A percentile compares a stretch with the other conserved stretches of the same genome.
Evolutionary conservation across 1,284 basidiomycete species (phyloP).

Genomic region (Testicularia cyperi): DNA sequence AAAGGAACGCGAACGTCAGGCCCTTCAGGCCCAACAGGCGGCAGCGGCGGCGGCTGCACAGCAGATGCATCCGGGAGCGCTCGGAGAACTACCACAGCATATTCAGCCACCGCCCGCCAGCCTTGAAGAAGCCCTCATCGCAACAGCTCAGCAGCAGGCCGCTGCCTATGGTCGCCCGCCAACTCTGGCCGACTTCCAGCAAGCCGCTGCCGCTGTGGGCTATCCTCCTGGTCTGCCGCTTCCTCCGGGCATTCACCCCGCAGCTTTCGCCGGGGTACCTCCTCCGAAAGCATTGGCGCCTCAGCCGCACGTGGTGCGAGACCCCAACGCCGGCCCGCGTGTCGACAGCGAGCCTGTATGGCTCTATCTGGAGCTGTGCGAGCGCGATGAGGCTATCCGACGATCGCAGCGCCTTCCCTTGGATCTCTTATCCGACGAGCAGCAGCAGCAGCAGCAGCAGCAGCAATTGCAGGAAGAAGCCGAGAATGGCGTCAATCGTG

Average conservation of each 20-base stretch:
- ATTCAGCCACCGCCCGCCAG: constrained; percentile 22
- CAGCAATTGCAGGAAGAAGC: background rate
- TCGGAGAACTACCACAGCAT: constrained; percentile 13
- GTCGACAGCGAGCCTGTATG: constrained; percentile 58
- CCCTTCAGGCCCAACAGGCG: constrained; percentile 21
- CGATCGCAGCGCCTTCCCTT: constrained; percentile 20
- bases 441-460: constrained; percentile 8
- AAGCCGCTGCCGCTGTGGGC: constrained; percentile 24
- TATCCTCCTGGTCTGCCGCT: constrained; percentile 32
- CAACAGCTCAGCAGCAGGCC: constrained; percentile 28
- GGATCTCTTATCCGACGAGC: constrained; percentile 13
- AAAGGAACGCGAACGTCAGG: constrained; percentile 23
- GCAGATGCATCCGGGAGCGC: constrained; percentile 4
- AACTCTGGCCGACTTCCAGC: constrained; percentile 33
- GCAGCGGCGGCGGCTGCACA: constrained; percentile 24
- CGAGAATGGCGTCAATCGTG: background rate
- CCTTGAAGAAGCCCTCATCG: constrained; percentile 30
- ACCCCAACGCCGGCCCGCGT: constrained; percentile 46
- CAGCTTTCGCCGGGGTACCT: constrained; percentile 14
- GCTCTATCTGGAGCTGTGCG: constrained; percentile 54
- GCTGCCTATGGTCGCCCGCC: constrained; percentile 23
- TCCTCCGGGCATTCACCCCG: constrained; percentile 22
- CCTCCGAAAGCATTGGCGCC: constrained; percentile 11
- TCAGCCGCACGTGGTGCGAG: constrained; percentile 26
- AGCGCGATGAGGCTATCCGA: constrained; percentile 39